Evolutionary conservation across 2,329 filamentous ascomycete species (phyloP).

Genomic region (Pseudocercospora pini-densiflorae): DNA sequence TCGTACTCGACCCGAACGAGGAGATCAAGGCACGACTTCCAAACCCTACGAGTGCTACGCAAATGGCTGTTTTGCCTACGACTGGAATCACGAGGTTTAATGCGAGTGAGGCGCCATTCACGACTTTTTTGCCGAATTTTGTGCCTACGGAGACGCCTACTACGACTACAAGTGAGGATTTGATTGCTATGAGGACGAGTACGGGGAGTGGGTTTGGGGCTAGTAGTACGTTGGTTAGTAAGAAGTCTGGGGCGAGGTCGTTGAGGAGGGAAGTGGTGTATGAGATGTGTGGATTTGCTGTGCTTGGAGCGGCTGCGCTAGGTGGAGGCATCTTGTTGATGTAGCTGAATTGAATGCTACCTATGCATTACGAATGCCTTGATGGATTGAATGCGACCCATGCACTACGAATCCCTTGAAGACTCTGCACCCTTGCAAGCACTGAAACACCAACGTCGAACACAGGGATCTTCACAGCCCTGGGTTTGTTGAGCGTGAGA

Average conservation of each 20-base stretch:
- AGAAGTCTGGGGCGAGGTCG: background rate
- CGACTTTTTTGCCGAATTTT: conserved; percentile 25
- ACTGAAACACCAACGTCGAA: too few species aligned
- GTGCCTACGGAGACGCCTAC: conserved; percentile 19
- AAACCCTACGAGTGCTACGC: conserved; percentile 43
- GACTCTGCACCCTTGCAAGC: too few species aligned
- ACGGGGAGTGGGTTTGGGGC: background rate
- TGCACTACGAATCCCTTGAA: too few species aligned
- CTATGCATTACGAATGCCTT: too few species aligned
- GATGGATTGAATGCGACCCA: too few species aligned
- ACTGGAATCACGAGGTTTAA: conserved; percentile 14
- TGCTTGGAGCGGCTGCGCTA: background rate
- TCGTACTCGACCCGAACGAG: conserved; percentile 53
- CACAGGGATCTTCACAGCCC: too few species aligned
- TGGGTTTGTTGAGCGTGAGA: too few species aligned
- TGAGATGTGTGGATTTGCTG: background rate
- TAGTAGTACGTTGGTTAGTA: background rate
- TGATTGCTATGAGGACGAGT: background rate
- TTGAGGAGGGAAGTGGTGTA: background rate
- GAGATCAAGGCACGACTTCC: conserved; percentile 38
- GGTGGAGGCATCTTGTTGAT: background rate
- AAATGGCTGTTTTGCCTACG: conserved; percentile 40
- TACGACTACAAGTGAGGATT: background rate
- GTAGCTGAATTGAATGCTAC: too few species aligned
- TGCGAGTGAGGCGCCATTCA: conserved; percentile 24